Base-by-base conservation (phyloP, 2,329 filamentous ascomycete species). In the Paecilomyces variotii region DNA sequence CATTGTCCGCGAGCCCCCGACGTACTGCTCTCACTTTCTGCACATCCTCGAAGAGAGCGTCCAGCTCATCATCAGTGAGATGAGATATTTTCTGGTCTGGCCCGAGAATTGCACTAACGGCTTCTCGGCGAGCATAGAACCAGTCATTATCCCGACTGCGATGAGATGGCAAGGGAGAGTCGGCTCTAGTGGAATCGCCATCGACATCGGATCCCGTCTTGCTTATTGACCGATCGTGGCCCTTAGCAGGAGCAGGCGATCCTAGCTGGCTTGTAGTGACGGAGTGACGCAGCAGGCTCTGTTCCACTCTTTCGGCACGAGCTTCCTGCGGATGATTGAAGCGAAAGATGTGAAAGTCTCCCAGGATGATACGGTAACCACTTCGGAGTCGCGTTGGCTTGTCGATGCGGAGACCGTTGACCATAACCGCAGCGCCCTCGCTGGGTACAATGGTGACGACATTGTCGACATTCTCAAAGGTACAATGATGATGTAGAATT, bases 301-400 rank as follows among this genome's bases (percentile, higher is more conserved):
- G 86, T 62, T 96, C 91, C 11, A 91, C 92, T 57, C 94, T 82
- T 76, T 99, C 94, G 2, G 92, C 93, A 59, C 90, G 87, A 30
- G 94, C 94, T 76, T 99, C 94, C 80, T 96, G 88, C 0, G 94
- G 94, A 70, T 99, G 92, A 68, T 97, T 99, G 79, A 99, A 99
- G 58, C 94, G 84, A 77, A 99, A 97, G 61, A 99, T 99, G 73
- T 99, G 94, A 67, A 99, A 99, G 74, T 99, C 94, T 49, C 94
- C 94, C 9, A 99, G 80, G 62, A 99, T 99, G 57, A 99, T 89
- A 61, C 94, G 88, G 72, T 92, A 96, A 4, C 94, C 94, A 67
- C 92, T 97, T 69, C 92, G 88, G 51, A 99, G 80, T 63, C 91
- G 85, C 64, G 88, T 91, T 0, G 92, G 87, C 68, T 92, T 91